Conservation (phyloP, 768 basidiomycete species). For the Russula sp. region DNA sequence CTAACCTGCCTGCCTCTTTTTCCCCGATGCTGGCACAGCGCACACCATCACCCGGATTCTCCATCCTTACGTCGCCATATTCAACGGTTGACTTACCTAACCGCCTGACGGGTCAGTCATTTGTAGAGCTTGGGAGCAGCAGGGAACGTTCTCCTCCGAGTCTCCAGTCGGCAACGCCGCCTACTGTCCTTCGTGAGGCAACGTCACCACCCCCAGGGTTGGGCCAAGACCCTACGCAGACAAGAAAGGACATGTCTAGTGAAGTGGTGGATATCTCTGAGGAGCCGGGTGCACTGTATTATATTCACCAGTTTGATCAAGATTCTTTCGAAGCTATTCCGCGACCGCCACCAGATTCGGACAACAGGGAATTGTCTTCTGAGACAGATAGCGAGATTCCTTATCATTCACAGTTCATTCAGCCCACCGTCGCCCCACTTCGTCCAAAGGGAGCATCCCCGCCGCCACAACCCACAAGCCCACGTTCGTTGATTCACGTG, state of each 20-base stretch:
- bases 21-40: conserved; percentile 3
- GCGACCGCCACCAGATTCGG: conserved; percentile 26
- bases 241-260: conserved; percentile 10
- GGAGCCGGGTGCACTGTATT: conserved; percentile 63
- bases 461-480: conserved; percentile 1
- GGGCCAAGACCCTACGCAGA: conserved; percentile 23
- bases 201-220: conserved; percentile 4
- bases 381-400: background rate
- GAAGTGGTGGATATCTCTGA: conserved; percentile 36
- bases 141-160: background rate
- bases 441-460: conserved; percentile 19
- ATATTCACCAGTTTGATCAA: conserved; percentile 54
- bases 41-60: conserved; percentile 22
- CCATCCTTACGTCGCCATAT: conserved; percentile 36
- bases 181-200: background rate
- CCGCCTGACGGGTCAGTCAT: conserved; percentile 3
- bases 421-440: conserved; percentile 7
- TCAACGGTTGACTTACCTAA: conserved; percentile 28
- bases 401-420: background rate
- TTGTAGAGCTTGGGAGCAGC: conserved; percentile 7
- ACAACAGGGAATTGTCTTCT: conserved; percentile 34
- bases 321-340: conserved; percentile 13
- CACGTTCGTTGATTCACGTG: conserved; percentile 1
- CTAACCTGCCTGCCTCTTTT: conserved; percentile 14
- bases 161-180: background rate